These are phyloP conservation scores for Tubosaeta sp. DNA, from an alignment of 768 basidiomycete genomes.

Conservation along the genomic window DNA sequence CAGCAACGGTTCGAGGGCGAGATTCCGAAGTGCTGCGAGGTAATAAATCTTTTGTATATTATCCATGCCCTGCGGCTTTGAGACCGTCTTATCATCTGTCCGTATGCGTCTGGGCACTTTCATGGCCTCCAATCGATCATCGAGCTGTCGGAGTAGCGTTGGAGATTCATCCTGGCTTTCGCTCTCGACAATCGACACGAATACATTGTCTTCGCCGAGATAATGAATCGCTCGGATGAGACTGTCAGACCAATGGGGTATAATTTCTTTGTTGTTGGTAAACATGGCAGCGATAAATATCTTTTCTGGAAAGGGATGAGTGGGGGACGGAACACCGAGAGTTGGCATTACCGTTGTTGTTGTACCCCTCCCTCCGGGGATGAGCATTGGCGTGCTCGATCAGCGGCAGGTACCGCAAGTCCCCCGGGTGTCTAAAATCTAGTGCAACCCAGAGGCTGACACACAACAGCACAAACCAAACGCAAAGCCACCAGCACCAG, in stretches of 20 bases:
- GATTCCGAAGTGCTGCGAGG: slow-evolving; percentile 34
- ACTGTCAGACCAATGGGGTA: slow-evolving; percentile 38
- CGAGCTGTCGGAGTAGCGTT: slow-evolving; percentile 7
- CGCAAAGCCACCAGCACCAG: background rate
- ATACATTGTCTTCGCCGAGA: slow-evolving; percentile 41
- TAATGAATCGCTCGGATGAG: slow-evolving; percentile 33
- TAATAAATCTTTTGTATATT: background rate
- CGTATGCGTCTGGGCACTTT: slow-evolving; percentile 12
- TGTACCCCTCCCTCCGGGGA: slow-evolving; percentile 13
- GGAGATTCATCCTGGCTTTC: slow-evolving; percentile 21
- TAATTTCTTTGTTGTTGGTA: slow-evolving; percentile 34
- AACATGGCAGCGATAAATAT: slow-evolving; percentile 33
- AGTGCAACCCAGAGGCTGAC: slow-evolving; percentile 3
- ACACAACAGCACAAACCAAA: slow-evolving; percentile 7
- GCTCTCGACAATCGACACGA: slow-evolving; percentile 40
- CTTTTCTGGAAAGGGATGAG: slow-evolving; percentile 3
- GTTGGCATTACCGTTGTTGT: slow-evolving; percentile 8
- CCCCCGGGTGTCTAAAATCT: slow-evolving; percentile 2
- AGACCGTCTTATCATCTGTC: slow-evolving; percentile 4
- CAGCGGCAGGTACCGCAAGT: slow-evolving; percentile 11
- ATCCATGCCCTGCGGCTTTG: slow-evolving; percentile 2
- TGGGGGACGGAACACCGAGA: background rate
- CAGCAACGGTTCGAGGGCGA: slow-evolving; percentile 38
- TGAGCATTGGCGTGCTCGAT: slow-evolving; percentile 12
- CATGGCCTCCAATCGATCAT: slow-evolving; percentile 8